These are phyloP conservation scores for Beauveria sp. DNA, from an alignment of 2,329 filamentous ascomycete genomes.

Conservation along the genomic window DNA sequence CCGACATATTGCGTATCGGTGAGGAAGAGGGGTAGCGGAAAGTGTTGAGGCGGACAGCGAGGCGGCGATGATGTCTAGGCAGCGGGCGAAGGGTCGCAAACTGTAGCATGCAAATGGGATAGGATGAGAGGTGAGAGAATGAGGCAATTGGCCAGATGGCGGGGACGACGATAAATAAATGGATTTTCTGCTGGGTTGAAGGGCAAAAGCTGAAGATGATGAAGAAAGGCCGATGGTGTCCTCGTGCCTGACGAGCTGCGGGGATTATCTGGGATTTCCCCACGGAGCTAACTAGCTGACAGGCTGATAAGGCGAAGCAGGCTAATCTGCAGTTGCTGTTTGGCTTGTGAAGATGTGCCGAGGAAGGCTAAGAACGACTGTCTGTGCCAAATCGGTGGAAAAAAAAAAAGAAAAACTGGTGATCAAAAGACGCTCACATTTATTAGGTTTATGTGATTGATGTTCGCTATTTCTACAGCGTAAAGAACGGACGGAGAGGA, in stretches of 20 bases:
- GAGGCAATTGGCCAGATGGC: background rate
- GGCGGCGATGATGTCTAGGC: background rate
- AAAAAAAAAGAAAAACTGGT: too few species aligned
- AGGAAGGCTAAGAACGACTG: too few species aligned
- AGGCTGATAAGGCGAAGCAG: background rate
- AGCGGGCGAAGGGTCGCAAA: background rate
- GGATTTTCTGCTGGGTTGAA: background rate
- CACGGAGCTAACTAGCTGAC: too few species aligned
- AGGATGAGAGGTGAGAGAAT: background rate
- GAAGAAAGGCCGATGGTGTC: background rate
- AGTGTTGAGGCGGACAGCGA: slow-evolving; percentile 2
- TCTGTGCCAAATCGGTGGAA: too few species aligned
- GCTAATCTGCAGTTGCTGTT: too few species aligned
- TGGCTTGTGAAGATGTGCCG: too few species aligned
- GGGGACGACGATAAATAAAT: background rate
- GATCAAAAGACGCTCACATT: too few species aligned
- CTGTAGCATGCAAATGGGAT: background rate
- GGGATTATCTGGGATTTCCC: background rate
- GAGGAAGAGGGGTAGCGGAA: slow-evolving; percentile 4
- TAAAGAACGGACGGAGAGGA: too few species aligned
- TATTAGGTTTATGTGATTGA: too few species aligned
- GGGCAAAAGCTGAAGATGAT: background rate
- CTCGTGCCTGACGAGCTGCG: background rate
- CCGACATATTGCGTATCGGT: slow-evolving; percentile 25
- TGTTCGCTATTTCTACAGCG: too few species aligned